Conservation (phyloP, 2,329 filamentous ascomycete species). For the Aspergillus transmontanensis region DNA sequence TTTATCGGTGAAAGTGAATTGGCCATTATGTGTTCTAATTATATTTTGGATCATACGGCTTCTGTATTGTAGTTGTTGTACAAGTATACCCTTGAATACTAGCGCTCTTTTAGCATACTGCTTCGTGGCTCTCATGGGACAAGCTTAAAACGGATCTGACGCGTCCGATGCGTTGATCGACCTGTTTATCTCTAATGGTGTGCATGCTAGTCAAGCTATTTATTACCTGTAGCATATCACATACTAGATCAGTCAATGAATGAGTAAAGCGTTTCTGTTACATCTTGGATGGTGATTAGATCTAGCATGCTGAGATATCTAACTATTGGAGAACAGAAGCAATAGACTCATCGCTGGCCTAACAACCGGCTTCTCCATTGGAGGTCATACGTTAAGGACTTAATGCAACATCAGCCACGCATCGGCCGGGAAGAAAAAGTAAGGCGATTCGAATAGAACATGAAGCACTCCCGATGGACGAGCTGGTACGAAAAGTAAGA, state of each 20-base stretch:
- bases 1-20: slow-evolving; percentile 3
- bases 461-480: neutral
- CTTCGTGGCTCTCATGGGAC: neutral
- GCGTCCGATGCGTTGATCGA: neutral
- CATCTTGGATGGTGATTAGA: neutral
- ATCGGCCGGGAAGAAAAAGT: neutral
- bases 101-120: neutral
- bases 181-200: neutral
- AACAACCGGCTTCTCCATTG: neutral
- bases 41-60: slow-evolving; percentile 12
- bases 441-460: neutral
- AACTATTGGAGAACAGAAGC: neutral
- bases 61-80: slow-evolving; percentile 28
- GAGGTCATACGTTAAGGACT: neutral
- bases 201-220: neutral
- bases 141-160: neutral
- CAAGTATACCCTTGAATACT: slow-evolving; percentile 33
- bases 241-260: neutral
- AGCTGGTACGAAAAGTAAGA: neutral
- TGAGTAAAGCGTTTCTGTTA: neutral
- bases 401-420: neutral
- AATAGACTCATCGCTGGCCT: neutral
- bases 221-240: neutral
- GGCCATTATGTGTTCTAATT: slow-evolving; percentile 3
- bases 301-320: neutral